Base-by-base conservation (phyloP, 345 rosid species). In the Brassica incana region DNA sequence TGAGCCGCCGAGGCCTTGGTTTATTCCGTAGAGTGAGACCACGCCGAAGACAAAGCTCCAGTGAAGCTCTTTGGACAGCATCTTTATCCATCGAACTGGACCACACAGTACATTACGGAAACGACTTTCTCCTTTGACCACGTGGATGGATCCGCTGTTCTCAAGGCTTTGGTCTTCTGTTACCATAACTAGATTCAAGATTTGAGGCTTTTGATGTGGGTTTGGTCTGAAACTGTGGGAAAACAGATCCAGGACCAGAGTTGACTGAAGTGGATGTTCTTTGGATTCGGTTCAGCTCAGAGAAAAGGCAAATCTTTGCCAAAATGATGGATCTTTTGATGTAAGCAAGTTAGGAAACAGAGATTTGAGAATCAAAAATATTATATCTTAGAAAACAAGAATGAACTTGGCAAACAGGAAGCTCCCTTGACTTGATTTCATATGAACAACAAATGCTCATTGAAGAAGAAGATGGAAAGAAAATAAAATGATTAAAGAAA, bases 21-120 rank as follows among this genome's bases (percentile, higher is more conserved):
- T 92, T 63, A 93, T 79, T 8, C 99, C 99, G 73, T 95, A 91
- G 20, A 90, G 80, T 32, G 82, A 77, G 73, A 93, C 87, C 70
- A 96, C 98, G 14, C 89, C 97, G 69, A 90, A 84, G 59, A 93
- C 98, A 72, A 91, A 93, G 74, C 94, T 96, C 99, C 97, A 96
- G 73, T 96, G 97, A 71, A 90, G 90, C 86, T 93, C 92, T 69
- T 30, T 75, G 1, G 95, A 76, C 27, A 95, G 90, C 99, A 91
- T 91, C 80, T 83, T 86, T 38, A 93, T 60, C 99, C 99, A 95
- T 30, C 80, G 23, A 0, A 89, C 65, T 25, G 99, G 97, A 48
- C 90, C 86, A 77, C 78, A 75, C 9, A 90, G 32, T 60, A 75
- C 84, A 68, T 61, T 83, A 68, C 67, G 38, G 27, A 73, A 72